These are phyloP conservation scores for Alternaria sp. DNA, from an alignment of 2,329 filamentous ascomycete species.

Conservation along the genomic window DNA sequence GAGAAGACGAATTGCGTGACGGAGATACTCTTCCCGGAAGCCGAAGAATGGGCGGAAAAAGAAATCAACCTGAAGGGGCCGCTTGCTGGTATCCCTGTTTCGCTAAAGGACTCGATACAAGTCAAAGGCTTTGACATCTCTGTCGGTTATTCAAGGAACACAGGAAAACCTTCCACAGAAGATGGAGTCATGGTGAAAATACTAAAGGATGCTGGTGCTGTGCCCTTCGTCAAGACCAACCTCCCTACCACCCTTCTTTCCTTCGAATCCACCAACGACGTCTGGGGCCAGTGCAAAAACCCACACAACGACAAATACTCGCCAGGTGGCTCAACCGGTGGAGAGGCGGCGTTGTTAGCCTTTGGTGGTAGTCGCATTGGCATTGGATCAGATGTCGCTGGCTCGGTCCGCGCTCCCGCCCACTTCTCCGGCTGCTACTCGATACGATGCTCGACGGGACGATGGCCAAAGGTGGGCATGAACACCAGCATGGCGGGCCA, in stretches of 20 bases:
- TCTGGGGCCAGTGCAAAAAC: constrained; percentile 86
- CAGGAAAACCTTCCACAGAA: constrained; percentile 68
- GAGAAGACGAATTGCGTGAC: constrained; percentile 89
- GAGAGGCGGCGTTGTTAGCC: constrained; percentile 82
- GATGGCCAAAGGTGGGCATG: constrained; percentile 87
- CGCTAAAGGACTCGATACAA: constrained; percentile 78
- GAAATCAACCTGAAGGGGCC: constrained; percentile 78
- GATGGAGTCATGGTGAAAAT: constrained; percentile 79
- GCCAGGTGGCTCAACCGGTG: constrained; percentile 87
- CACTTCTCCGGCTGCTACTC: constrained; percentile 92
- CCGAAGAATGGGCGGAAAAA: constrained; percentile 73
- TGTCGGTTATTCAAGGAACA: constrained; percentile 79
- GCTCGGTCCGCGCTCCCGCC: constrained; percentile 84
- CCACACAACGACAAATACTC: constrained; percentile 86
- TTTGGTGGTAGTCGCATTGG: constrained; percentile 84
- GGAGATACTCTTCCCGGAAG: constrained; percentile 80
- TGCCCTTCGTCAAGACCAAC: constrained; percentile 94
- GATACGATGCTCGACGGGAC: constrained; percentile 83
- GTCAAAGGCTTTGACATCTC: constrained; percentile 84
- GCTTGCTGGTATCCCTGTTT: constrained; percentile 85
- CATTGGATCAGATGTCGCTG: constrained; percentile 89
- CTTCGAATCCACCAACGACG: constrained; percentile 79
- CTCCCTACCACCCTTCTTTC: constrained; percentile 84
- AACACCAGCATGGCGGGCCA: constrained; percentile 91
- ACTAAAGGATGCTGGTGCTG: constrained; percentile 84